Evolutionary conservation across 2,329 filamentous ascomycete species (phyloP).

Genomic region (Clarireedia sp.): DNA sequence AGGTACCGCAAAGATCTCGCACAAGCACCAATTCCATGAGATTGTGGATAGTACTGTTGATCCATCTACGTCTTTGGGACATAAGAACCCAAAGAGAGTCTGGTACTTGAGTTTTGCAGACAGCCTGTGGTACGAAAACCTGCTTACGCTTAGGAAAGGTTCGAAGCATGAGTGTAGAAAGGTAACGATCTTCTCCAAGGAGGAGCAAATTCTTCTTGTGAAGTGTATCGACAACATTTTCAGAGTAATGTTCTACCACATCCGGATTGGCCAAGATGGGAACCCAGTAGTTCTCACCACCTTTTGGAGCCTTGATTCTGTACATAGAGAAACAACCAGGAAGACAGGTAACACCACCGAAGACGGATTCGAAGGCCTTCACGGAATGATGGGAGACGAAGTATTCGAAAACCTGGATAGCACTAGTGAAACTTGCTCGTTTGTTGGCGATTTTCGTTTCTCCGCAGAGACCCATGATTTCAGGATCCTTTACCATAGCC

Average conservation of each 20-base stretch:
- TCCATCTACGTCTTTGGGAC: slow-evolving; percentile 94
- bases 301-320: slow-evolving; percentile 97
- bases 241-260: slow-evolving; percentile 97
- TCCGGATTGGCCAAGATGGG: slow-evolving; percentile 97
- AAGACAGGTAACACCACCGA: slow-evolving; percentile 97
- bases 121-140: slow-evolving; percentile 94
- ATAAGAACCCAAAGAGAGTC: slow-evolving; percentile 87
- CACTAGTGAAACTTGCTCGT: slow-evolving; percentile 85
- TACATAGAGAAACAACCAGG: slow-evolving; percentile 99
- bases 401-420: slow-evolving; percentile 99
- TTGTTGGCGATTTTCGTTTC: slow-evolving; percentile 99
- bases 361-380: slow-evolving; percentile 97
- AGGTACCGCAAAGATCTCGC: slow-evolving; percentile 91
- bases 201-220: slow-evolving; percentile 95
- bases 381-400: slow-evolving; percentile 97
- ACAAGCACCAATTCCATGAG: slow-evolving; percentile 96
- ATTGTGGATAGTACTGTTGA: slow-evolving; percentile 98
- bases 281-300: slow-evolving; percentile 98
- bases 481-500: slow-evolving; percentile 97
- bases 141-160: slow-evolving; percentile 99
- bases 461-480: slow-evolving; percentile 97
- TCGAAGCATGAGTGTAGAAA: slow-evolving; percentile 95
- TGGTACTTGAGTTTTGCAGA: slow-evolving; percentile 97
- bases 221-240: slow-evolving; percentile 96
- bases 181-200: slow-evolving; percentile 87